Conservation (phyloP, 805 yeast genomes). For the Candida germanica region DNA sequence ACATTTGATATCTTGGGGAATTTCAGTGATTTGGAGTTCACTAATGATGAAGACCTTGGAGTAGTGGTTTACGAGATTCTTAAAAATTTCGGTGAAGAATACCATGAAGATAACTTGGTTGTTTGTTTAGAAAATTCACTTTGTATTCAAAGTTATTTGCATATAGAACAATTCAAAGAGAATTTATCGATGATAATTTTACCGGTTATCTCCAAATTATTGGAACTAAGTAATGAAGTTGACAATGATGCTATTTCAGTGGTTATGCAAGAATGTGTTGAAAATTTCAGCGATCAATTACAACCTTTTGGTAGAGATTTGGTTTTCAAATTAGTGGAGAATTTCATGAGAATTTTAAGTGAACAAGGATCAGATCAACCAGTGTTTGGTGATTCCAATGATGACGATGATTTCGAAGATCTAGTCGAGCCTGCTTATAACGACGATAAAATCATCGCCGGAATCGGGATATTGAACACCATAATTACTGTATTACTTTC, state of each 20-base stretch:
- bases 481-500: constrained; percentile 77
- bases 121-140: constrained; percentile 81
- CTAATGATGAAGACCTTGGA: constrained; percentile 21
- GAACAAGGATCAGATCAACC: constrained; percentile 39
- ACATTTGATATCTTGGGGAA: constrained; percentile 63
- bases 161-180: constrained; percentile 61
- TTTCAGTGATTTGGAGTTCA: constrained; percentile 60
- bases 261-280: constrained; percentile 95
- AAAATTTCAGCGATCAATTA: constrained; percentile 78
- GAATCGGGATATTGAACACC: constrained; percentile 76
- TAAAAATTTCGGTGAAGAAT: constrained; percentile 19
- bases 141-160: constrained; percentile 77
- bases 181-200: constrained; percentile 67
- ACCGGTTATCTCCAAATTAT: constrained; percentile 76
- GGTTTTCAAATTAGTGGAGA: constrained; percentile 61
- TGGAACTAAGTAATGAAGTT: constrained; percentile 71
- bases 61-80: constrained; percentile 34
- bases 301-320: constrained; percentile 72
- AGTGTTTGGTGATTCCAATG: constrained; percentile 51
- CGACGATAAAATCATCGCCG: constrained; percentile 78
- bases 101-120: constrained; percentile 48
- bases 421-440: constrained; percentile 16
- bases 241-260: constrained; percentile 85
- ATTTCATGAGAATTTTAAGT: constrained; percentile 46
- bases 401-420: constrained; percentile 26